Evolutionary conservation across 495 filamentous ascomycete genomes (phyloP).

Genomic region (Tuber calosporum): DNA sequence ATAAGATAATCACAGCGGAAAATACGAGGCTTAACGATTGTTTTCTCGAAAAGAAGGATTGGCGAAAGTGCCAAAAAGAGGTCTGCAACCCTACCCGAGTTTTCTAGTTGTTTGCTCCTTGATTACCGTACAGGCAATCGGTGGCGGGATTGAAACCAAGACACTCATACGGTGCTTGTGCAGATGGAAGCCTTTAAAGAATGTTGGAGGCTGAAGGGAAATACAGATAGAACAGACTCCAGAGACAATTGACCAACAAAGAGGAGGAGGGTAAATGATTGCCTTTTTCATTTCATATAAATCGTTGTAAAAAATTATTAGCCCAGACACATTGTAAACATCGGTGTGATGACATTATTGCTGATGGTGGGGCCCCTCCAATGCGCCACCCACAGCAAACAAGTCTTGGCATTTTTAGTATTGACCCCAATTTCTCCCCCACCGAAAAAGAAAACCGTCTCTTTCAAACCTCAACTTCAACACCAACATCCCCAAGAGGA

Average conservation of each 20-base stretch:
- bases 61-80: conserved; percentile 81
- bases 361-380: not conserved
- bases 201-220: conserved; percentile 90
- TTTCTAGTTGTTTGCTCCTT: conserved; percentile 2
- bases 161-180: conserved; percentile 16
- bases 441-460: not conserved
- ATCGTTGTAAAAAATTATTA: not conserved
- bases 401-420: not conserved
- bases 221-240: conserved; percentile 65
- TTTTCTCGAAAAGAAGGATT: conserved; percentile 93
- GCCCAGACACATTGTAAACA: too few species aligned
- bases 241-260: conserved; percentile 9
- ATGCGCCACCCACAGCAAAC: not conserved
- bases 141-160: conserved; percentile 15
- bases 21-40: conserved; percentile 90
- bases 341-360: too few species aligned
- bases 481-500: not conserved
- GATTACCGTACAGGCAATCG: conserved; percentile 32
- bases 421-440: not conserved
- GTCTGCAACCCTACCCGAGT: conserved; percentile 50
- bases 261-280: not conserved
- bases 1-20: conserved; percentile 54
- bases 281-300: not conserved
- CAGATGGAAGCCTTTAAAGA: conserved; percentile 88
- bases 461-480: not conserved